Base-by-base conservation (phyloP, 768 basidiomycete species). In the Coprinopsis sp. region DNA sequence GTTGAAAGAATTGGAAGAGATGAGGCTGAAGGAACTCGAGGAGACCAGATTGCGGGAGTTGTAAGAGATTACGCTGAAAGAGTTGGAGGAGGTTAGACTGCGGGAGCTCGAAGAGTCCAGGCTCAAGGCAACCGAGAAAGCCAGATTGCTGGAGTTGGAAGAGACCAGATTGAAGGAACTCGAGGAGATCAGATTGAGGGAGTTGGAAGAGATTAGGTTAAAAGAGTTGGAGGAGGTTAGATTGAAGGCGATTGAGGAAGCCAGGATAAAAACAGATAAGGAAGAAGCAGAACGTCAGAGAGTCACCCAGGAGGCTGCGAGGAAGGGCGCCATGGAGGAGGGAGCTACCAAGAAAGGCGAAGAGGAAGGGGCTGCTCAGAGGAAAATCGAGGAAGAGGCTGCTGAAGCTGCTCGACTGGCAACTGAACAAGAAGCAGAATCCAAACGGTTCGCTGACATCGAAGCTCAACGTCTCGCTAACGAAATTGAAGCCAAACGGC, bases 181-280 rank as follows among this genome's bases (percentile, higher is more conserved):
- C n/a, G n/a, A n/a, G n/a, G n/a, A n/a, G n/a, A n/a, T n/a, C n/a
- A n/a, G n/a, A n/a, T n/a, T n/a, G n/a, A n/a, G n/a, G n/a, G n/a
- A n/a, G n/a, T n/a, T n/a, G n/a, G n/a, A n/a, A n/a, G 8, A 37
- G 52, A 24, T 23, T 28, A 33, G 8, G 42, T 18, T 37, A 43
- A 28, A 19, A 31, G 22, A 30, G 33, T 28, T 29, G 39, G 29
- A 41, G 47, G 25, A 14, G 24, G 24, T 8, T 18, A 21, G 12
- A 12, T n/a, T 24, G 33, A 33, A 30, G 29, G 13, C 22, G 8
- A 31, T 43, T 14, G 11, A 33, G 19, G 24, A 7, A 21, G 33
- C 8, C 14, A 18, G 19, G 25, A 28, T 37, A 18, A 18, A 30
- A 6, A 18, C 7, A 33, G 25, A 31, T 14, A 22, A 44, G 27